These are phyloP conservation scores for Stipa capillata DNA, from an alignment of 176 grass and related monocot species.

Conservation along the genomic window DNA sequence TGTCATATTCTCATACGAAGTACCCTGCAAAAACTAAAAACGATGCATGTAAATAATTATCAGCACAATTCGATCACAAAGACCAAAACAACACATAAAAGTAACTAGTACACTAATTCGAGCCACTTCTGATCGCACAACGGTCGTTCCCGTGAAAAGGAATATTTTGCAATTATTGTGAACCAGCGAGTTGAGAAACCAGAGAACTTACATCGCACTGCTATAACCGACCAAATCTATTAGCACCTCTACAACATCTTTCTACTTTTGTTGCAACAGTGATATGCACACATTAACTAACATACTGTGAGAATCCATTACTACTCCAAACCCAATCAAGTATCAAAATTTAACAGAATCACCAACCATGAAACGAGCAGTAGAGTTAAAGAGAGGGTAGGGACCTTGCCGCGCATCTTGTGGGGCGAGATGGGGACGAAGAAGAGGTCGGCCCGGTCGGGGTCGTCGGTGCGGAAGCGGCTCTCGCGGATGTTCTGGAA, in stretches of 20 bases:
- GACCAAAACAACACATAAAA: slow-evolving; percentile 23
- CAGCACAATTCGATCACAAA: slow-evolving; percentile 6
- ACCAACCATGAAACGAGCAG: not conserved
- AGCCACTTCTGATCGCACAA: not conserved
- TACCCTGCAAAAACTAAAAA: slow-evolving; percentile 63
- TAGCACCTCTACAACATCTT: not conserved
- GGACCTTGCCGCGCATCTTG: slow-evolving; percentile 93
- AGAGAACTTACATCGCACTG: not conserved
- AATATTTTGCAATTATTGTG: not conserved
- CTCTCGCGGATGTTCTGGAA: slow-evolving; percentile 95
- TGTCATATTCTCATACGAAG: slow-evolving; percentile 92
- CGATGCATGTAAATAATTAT: slow-evolving; percentile 16
- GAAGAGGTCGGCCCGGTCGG: slow-evolving; percentile 64
- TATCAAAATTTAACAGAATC: too few species aligned
- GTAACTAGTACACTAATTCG: not conserved
- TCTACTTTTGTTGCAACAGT: not conserved
- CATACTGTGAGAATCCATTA: not conserved
- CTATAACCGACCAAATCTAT: not conserved
- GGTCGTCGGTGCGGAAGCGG: slow-evolving; percentile 61
- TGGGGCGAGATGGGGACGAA: slow-evolving; percentile 88
- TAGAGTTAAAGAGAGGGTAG: not conserved
- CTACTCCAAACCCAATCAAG: not conserved
- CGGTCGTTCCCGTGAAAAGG: not conserved
- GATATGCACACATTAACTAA: not conserved
- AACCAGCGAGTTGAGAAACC: not conserved